These are phyloP conservation scores for Aspergillus niger DNA, from an alignment of 2,329 filamentous ascomycete species.

Conservation along the genomic window DNA sequence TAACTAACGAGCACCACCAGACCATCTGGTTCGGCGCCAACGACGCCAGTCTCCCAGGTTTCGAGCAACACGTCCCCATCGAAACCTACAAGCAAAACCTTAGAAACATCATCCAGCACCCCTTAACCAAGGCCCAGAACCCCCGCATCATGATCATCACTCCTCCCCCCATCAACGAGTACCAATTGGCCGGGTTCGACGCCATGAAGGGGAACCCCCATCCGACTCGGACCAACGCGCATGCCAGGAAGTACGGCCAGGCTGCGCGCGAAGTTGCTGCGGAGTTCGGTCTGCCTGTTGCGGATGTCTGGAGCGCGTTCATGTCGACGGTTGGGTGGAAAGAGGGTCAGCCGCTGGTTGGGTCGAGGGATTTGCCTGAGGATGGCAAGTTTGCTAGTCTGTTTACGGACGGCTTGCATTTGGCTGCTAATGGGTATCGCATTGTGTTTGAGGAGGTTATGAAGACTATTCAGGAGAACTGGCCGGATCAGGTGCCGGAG, in stretches of 20 bases:
- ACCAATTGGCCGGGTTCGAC: conserved; percentile 59
- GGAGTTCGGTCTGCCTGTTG: conserved; percentile 59
- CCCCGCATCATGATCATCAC: conserved; percentile 75
- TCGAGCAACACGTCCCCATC: conserved; percentile 76
- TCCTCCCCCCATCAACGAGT: conserved; percentile 80
- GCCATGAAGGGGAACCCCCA: conserved; percentile 50
- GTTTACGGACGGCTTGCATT: conserved; percentile 62
- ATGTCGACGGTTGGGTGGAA: conserved; percentile 65
- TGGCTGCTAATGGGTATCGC: conserved; percentile 58
- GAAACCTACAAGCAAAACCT: conserved; percentile 74
- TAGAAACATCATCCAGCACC: conserved; percentile 69
- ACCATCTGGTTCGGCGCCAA: conserved; percentile 86
- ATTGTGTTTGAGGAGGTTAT: conserved; percentile 58
- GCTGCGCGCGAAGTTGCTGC: conserved; percentile 66
- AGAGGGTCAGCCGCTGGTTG: conserved; percentile 52
- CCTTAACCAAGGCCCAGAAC: conserved; percentile 67
- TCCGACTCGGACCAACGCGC: conserved; percentile 60
- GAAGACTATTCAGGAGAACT: conserved; percentile 51
- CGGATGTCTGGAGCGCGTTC: conserved; percentile 79
- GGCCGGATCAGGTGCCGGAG: conserved; percentile 59
- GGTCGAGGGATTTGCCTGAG: conserved; percentile 60
- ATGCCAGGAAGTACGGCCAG: conserved; percentile 64
- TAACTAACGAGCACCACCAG: conserved; percentile 45
- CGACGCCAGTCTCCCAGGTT: conserved; percentile 72
- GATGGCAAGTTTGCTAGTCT: conserved; percentile 58